Base-by-base conservation (phyloP, 805 yeast species). In the Grigorovia yakushimaensis region DNA sequence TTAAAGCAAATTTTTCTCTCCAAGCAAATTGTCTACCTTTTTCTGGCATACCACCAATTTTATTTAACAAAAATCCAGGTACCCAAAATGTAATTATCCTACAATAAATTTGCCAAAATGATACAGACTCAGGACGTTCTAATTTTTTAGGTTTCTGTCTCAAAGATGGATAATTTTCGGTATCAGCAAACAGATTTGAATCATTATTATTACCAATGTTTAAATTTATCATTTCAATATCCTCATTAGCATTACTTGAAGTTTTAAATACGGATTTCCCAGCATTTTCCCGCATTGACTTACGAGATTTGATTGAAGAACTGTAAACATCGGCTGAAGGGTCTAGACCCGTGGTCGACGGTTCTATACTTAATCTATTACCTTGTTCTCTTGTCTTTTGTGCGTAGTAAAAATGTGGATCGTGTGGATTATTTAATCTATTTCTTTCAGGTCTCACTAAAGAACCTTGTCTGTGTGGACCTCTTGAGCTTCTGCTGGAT, bases 1-100 rank as follows among this genome's bases (percentile, higher is more conserved):
- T 72, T 41, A 93, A 73, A 1, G 87, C 98, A 48, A 89, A 82
- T 61, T 91, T 91, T 61, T 93, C 98, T 60, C 98, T 77, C 98
- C 98, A 93, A 0, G 98, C 98, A 72, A 81, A 79, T 62, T 89
- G 97, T 50, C 95, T 78, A 43, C 81, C 88, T 54, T 79, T 78
- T 19, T 84, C 79, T 33, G 77, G 75, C 76, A 91, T 75, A 2
- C 98, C 98, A 66, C 79, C 84, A 41, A 85, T 69, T n/a, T 19
- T 23, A 69, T 57, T 20, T 21, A 54, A n/a, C 9, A 54, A 20
- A 0, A 88, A 82, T 2, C 83, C 77, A 1, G 97, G 95, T 2
- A 95, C 94, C 93, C 96, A 91, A 64, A 88, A 88, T 0, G 98
- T 89, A 35, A 93, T 68, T 8, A 76, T 56, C 54, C 79, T 78